Evolutionary conservation across 2,329 filamentous ascomycete species (phyloP), one percentile per base, ranked within the genome.

Genomic region (Leptographium procerum): DNA sequence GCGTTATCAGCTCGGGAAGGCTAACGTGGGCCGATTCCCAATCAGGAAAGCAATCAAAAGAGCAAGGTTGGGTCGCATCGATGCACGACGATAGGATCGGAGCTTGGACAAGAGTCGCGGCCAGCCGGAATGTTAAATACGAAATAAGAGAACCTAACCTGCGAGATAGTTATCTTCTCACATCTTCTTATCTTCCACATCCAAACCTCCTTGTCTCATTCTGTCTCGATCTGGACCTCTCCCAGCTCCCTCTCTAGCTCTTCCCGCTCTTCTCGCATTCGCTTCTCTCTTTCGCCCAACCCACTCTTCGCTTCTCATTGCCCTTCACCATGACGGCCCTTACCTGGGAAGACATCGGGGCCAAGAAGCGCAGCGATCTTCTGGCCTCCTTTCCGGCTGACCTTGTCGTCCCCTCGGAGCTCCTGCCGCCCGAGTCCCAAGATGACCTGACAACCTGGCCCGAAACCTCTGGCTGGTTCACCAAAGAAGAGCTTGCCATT

Each of bases 371-470:
- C 29, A 68, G 71, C 50, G 68, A 71, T 7, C 70, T 79, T 7
- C 63, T 62, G 7, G 67, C 70, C 50, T 78, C 78, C 1, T 82
- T 87, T 57, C 83, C 84, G 1, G 58, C 71, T 1, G 77, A 84
- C 65, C 86, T 81, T 77, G 72, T 74, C 56, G 75, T 86, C 7
- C 80, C 82, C 0, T 66, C 68, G 7, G 66, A 76, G 53, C 68
- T 83, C 50, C 65, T 85, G 0, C 83, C 84, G 2, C 73, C 78
- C 1, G 73, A 75, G 0, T 72, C 74, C 36, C 77, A 82, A 64
- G 70, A 77, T 52, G 76, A 86, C 64, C 79, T 87, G 19, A 81
- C 77, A 0, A 64, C 63, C 4, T 85, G 83, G 69, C 81, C 83
- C 65, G 65, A 72, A 55, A 66, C 66, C 0, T 86, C 81, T 1